Conservation (phyloP, 805 yeast genomes). For the Komagataella pseudopastoris region DNA sequence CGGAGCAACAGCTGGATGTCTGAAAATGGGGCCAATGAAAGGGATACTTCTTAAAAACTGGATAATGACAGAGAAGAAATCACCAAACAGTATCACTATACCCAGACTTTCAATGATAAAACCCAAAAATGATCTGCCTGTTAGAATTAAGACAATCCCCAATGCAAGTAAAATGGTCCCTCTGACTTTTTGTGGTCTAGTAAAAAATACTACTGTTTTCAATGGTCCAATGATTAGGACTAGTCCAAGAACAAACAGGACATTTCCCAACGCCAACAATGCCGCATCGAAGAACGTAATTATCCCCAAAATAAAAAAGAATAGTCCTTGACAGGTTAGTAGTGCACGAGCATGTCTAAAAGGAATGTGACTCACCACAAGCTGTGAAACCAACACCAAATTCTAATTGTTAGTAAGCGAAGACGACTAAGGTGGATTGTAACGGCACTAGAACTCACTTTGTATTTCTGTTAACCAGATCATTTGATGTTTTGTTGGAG, state of each 20-base stretch:
- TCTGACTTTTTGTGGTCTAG: slow-evolving; percentile 75
- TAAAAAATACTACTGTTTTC: slow-evolving; percentile 69
- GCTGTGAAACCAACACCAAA: slow-evolving; percentile 90
- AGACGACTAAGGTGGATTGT: neutral
- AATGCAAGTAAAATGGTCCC: slow-evolving; percentile 69
- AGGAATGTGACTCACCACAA: slow-evolving; percentile 30
- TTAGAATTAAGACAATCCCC: slow-evolving; percentile 66
- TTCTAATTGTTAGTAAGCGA: slow-evolving; percentile 27
- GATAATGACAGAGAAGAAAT: slow-evolving; percentile 80
- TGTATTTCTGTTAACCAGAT: slow-evolving; percentile 71
- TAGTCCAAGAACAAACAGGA: slow-evolving; percentile 67
- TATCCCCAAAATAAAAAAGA: slow-evolving; percentile 72
- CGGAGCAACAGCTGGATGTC: slow-evolving; percentile 78
- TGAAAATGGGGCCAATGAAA: slow-evolving; percentile 66
- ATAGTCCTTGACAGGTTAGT: slow-evolving; percentile 25
- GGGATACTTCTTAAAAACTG: slow-evolving; percentile 84
- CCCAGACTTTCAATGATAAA: slow-evolving; percentile 79
- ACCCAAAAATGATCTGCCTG: slow-evolving; percentile 72
- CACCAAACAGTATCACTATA: slow-evolving; percentile 78
- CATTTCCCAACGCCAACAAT: slow-evolving; percentile 79
- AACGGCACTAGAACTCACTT: slow-evolving; percentile 29
- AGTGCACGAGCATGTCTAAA: neutral
- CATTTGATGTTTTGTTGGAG: slow-evolving; percentile 15
- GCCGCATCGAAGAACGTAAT: slow-evolving; percentile 82
- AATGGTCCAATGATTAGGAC: slow-evolving; percentile 79